phyloP scores from a whole-genome alignment of 225 moss, liverwort and hornwort species.

The Sphagnum tenellum region DNA sequence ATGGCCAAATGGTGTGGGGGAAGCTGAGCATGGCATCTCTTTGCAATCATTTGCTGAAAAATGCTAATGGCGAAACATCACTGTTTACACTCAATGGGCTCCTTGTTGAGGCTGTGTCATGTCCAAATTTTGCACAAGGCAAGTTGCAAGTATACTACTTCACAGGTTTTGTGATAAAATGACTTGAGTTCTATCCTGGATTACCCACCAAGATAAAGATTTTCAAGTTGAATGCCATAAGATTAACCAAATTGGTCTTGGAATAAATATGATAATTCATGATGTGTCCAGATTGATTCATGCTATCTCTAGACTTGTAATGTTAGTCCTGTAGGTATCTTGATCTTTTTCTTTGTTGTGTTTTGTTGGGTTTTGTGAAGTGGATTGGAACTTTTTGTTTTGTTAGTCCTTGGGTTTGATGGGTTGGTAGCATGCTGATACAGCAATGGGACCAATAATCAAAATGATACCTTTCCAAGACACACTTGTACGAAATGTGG shows the following conservation, averaged over 20 bases:
- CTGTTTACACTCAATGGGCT: slow-evolving; percentile 46
- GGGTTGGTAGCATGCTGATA: slow-evolving; percentile 60
- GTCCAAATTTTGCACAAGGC: slow-evolving; percentile 62
- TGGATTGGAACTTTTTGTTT: too few species aligned
- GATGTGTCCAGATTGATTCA: too few species aligned
- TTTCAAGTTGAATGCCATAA: too few species aligned
- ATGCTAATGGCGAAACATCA: slow-evolving; percentile 44
- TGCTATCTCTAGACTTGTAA: too few species aligned
- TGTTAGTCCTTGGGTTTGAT: too few species aligned
- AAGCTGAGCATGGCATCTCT: slow-evolving; percentile 74
- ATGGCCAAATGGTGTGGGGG: slow-evolving; percentile 83
- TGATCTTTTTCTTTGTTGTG: too few species aligned
- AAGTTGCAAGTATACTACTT: slow-evolving; percentile 55
- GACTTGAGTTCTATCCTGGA: not conserved
- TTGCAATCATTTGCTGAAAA: slow-evolving; percentile 66
- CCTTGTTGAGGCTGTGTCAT: slow-evolving; percentile 42
- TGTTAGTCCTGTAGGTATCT: too few species aligned
- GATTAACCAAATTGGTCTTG: too few species aligned
- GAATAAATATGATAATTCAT: too few species aligned
- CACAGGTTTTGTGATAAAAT: not conserved
- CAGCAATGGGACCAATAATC: slow-evolving; percentile 59
- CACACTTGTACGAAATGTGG: slow-evolving; percentile 54
- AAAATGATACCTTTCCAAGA: slow-evolving; percentile 42
- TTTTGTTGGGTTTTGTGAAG: too few species aligned
- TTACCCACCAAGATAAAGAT: too few species aligned